These are phyloP conservation scores for Gossypium laxum DNA, from an alignment of 441 rosid species.

Conservation along the genomic window DNA sequence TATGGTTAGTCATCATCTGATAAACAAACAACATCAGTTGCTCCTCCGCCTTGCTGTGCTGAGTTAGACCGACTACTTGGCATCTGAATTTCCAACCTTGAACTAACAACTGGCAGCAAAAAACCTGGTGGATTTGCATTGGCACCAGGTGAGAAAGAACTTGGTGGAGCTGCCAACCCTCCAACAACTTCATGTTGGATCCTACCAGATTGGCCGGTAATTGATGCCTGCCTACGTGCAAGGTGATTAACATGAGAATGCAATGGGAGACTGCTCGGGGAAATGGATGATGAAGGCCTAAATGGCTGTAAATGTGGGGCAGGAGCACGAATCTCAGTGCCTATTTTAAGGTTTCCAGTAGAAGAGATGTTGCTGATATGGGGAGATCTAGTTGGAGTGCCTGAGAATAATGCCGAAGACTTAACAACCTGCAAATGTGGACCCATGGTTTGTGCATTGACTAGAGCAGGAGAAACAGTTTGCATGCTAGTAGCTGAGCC, in stretches of 20 bases:
- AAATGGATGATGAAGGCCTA: conserved; percentile 32
- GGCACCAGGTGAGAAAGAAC: conserved; percentile 7
- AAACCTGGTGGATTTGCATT: conserved; percentile 13
- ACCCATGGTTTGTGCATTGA: conserved; percentile 13
- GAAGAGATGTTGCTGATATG: conserved; percentile 32
- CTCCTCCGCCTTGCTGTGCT: background rate
- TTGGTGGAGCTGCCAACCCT: conserved; percentile 14
- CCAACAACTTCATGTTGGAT: conserved; percentile 16
- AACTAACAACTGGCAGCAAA: conserved; percentile 15
- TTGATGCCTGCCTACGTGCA: conserved; percentile 15
- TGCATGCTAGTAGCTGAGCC: conserved; percentile 18
- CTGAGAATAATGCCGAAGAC: conserved; percentile 18
- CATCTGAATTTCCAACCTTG: conserved; percentile 10
- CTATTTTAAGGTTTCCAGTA: conserved; percentile 31
- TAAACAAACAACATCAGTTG: conserved; percentile 44
- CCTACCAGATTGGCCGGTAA: conserved; percentile 13
- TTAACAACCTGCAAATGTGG: conserved; percentile 23
- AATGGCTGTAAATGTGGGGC: conserved; percentile 53
- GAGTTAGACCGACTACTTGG: conserved; percentile 13
- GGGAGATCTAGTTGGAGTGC: conserved; percentile 39
- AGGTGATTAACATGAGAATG: conserved; percentile 9
- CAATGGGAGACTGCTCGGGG: conserved; percentile 15
- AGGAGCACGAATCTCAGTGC: conserved; percentile 41
- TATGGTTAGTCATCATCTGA: conserved; percentile 68
- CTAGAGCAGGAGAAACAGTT: conserved; percentile 11